A percentile compares a stretch with the other conserved stretches of the same genome.
phyloP scores from a whole-genome alignment of 2,329 filamentous ascomycete genomes.

The Trichophyton equinum region DNA sequence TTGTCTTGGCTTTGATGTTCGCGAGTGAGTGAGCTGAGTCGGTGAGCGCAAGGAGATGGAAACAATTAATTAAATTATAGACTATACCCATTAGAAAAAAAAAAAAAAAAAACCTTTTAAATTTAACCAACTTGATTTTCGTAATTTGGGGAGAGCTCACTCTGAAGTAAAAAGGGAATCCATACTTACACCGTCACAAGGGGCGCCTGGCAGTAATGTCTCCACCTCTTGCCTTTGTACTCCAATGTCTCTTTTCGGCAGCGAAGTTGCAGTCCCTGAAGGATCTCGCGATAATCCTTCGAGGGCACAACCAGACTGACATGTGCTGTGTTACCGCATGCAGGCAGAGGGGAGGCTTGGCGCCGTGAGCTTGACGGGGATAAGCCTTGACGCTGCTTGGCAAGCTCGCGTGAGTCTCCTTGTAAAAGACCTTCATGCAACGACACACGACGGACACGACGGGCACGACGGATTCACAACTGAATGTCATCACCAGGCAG shows the following conservation, averaged over 20 bases:
- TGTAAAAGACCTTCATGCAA: neutral
- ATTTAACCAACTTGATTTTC: neutral
- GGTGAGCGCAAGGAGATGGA: neutral
- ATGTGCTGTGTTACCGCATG: neutral
- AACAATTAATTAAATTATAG: neutral
- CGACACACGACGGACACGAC: neutral
- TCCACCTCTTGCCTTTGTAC: neutral
- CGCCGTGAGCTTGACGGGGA: neutral
- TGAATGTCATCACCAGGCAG: neutral
- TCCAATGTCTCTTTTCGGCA: no score
- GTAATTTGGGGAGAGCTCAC: neutral
- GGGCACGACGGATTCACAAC: neutral
- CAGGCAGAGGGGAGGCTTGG: neutral
- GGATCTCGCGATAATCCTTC: neutral
- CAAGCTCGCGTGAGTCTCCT: neutral
- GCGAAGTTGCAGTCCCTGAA: no score
- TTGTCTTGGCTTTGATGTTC: neutral
- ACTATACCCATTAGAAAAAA: constrained; percentile 1
- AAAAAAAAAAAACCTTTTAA: neutral
- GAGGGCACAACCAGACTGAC: neutral
- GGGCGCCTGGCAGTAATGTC: no score
- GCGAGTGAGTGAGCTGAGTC: neutral
- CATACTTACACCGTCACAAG: no score
- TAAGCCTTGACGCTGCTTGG: neutral
- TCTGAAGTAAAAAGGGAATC: no score